Percentiles rank a stretch among this genome's conserved stretches.
Conservation (phyloP, 2,329 filamentous ascomycete genomes). For the Arthrobotrys pseudoclavata region DNA sequence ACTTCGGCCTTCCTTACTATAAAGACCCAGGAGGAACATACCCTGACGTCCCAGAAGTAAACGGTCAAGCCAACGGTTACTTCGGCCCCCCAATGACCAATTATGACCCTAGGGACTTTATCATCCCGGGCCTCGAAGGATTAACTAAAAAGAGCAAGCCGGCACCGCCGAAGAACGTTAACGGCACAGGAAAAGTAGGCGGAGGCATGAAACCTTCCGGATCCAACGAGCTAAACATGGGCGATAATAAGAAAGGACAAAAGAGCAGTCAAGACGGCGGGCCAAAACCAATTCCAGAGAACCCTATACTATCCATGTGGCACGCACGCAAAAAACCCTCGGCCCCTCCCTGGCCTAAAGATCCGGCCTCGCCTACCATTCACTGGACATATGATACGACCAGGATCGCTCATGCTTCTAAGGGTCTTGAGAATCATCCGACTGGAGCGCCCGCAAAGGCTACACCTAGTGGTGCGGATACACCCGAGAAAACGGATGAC, state of each 20-base stretch:
- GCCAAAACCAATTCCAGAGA: no score
- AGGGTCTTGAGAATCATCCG: no score
- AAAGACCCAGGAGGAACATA: not conserved
- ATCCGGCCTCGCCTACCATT: no score
- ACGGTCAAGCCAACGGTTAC: not conserved
- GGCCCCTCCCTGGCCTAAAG: no score
- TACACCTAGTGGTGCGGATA: no score
- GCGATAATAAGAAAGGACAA: not conserved
- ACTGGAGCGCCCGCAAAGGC: no score
- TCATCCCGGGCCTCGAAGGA: not conserved
- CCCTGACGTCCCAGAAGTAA: not conserved
- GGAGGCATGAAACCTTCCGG: not conserved
- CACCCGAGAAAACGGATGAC: no score
- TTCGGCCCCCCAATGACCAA: slow-evolving; percentile 24
- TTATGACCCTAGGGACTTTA: slow-evolving; percentile 13
- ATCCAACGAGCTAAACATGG: not conserved
- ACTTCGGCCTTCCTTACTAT: not conserved
- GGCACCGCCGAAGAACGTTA: not conserved
- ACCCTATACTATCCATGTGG: no score
- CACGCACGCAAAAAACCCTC: no score
- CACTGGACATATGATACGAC: no score
- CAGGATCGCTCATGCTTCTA: no score
- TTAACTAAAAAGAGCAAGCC: not conserved
- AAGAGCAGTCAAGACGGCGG: no score
- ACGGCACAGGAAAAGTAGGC: not conserved